Base-by-base conservation (phyloP, 805 yeast genomes). In the Wickerhamiella parazyma region DNA sequence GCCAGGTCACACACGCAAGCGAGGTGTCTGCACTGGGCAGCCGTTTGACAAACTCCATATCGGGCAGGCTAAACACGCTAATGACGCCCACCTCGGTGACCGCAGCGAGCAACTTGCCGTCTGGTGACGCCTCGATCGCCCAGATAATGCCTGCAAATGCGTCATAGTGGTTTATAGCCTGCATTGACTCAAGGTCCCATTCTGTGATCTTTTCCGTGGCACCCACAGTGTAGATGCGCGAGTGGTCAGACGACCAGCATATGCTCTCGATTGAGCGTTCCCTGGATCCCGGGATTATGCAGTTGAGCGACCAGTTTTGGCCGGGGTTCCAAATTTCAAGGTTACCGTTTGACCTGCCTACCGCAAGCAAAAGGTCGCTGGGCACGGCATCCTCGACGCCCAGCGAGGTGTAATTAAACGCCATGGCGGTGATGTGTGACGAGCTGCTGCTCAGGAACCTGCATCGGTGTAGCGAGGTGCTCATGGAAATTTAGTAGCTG, bases 11-110 rank as follows among this genome's bases (percentile, higher is more conserved):
- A 44, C 84, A 72, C 55, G 91, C 67, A 1, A 91, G 80, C 58
- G 95, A 71, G 38, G 85, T 72, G 44, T 79, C 85, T 6, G 52
- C 54, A 9, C 53, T 49, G 61, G 82, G 91, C 48, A 91, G 68
- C 41, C 85, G 75, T 21, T 70, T 63, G 45, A 72, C 79, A 58
- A 80, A 85, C 57, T 83, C 95, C n/a, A 87, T 75, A 55, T 85
- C 85, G 12, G 31, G 31, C 6, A 28, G 31, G 31, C 31, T 28
- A 14, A 86, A 68, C 3, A 91, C 60, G 1, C 82, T 94, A 8
- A 89, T 86, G 6, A 84, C 69, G 19, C 98, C 98, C 57, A 87
- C 93, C 53, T 91, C 98, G 61, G 97, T 89, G 3, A 97, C 98
- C 0, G 83, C 82, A 1, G 95, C 84, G 28, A 91, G 64, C 53